phyloP scores from a whole-genome alignment of 331 rosid genomes.

The Ulmus americana region DNA sequence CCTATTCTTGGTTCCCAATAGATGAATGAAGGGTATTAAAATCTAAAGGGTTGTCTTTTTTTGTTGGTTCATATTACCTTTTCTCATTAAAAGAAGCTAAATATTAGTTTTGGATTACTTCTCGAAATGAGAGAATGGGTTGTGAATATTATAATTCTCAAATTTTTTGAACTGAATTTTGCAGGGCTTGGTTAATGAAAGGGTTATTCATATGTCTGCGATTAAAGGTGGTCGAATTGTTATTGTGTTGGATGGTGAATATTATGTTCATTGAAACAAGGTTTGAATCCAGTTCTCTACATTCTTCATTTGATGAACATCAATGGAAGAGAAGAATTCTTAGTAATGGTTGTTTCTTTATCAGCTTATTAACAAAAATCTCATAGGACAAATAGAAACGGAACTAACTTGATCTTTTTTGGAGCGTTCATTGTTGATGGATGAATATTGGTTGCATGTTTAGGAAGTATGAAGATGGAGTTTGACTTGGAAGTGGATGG shows the following conservation, averaged over 20 bases:
- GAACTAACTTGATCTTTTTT: not conserved
- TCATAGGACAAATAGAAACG: not conserved
- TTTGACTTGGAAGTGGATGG: constrained; percentile 61
- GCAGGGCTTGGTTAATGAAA: constrained; percentile 68
- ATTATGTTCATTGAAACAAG: constrained; percentile 50
- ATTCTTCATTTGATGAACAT: not conserved
- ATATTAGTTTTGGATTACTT: not conserved
- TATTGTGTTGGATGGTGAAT: constrained; percentile 44
- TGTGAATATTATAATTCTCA: not conserved
- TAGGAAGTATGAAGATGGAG: constrained; percentile 55
- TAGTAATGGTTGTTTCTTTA: no score
- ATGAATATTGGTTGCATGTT: constrained; percentile 30
- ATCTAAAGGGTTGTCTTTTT: constrained; percentile 11
- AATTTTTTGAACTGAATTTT: not conserved
- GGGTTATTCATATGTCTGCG: constrained; percentile 26
- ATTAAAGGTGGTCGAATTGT: constrained; percentile 34
- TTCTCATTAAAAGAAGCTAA: not conserved
- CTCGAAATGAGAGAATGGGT: not conserved
- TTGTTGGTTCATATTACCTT: not conserved
- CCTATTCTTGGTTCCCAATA: constrained; percentile 4
- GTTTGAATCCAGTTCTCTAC: constrained; percentile 17
- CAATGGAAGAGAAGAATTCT: no score
- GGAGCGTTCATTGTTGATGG: not conserved
- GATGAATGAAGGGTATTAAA: constrained; percentile 8
- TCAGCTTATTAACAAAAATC: no score